Evolutionary conservation across 2,329 filamentous ascomycete genomes (phyloP), one percentile per base, ranked within the genome.

Genomic region (Lizonia empirigonia): DNA sequence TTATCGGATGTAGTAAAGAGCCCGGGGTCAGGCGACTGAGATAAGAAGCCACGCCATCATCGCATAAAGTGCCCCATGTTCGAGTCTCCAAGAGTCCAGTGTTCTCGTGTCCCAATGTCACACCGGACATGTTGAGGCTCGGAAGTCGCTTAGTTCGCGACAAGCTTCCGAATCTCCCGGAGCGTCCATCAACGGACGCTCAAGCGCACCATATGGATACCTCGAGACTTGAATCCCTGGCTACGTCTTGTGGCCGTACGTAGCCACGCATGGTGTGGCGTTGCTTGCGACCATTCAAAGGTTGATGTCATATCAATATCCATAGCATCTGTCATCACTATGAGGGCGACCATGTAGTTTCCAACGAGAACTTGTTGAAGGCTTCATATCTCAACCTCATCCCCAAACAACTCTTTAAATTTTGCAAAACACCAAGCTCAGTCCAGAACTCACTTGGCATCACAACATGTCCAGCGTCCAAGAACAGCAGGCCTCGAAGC

Each of bases 401-500:
- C 26, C n/a, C n/a, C 26, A 29, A 7, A n/a, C 12, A 29, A 29
- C 26, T 29, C 7, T 1, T 35, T n/a, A 2, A 13, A 35, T 18
- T 13, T 18, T 7, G 9, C 16, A 15, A 35, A 22, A 13, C 33
- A 24, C 20, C 5, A 24, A 9, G 4, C 18, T 8, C 12, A 22
- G 10, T 7, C 10, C 29, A 23, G 19, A 18, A 12, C n/a, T n/a
- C n/a, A 10, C 13, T 12, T 7, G 5, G 9, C 15, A 20, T 9
- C 16, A 8, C 20, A 38, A 15, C 22, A 34, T 44, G 39, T 5
- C 24, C 4, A 20, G 22, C 18, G 33, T 33, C 16, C 39, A 38
- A 42, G 38, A 40, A 40, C 20, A 47, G 29, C 44, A 47, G 29
- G 44, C 44, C 29, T 34, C 35, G 16, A 47, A 47, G 44, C 44